A percentile compares a stretch with the other conserved stretches of the same genome.
Conservation (phyloP, 768 basidiomycete genomes). For the Termitomyces titanicus region DNA sequence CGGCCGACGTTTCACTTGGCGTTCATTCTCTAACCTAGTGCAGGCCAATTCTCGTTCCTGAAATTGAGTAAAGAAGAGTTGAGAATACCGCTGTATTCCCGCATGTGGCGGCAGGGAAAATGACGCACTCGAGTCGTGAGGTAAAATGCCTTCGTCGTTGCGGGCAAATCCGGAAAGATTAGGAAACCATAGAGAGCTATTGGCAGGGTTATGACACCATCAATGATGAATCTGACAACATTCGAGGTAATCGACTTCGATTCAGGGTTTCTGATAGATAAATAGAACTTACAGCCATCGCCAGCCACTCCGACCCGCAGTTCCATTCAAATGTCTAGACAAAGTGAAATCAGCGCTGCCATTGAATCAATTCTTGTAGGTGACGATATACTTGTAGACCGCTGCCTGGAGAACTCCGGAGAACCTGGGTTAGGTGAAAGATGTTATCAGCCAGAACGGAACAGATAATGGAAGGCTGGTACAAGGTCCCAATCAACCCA, state of each 20-base stretch:
- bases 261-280: not conserved
- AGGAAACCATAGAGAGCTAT: conserved; percentile 71
- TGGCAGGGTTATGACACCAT: conserved; percentile 68
- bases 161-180: conserved; percentile 69
- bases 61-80: not conserved
- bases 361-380: not conserved
- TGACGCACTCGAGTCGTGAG: conserved; percentile 48
- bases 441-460: not conserved
- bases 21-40: conserved; percentile 40
- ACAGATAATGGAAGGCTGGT: conserved; percentile 12
- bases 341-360: conserved; percentile 1
- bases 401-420: conserved; percentile 64
- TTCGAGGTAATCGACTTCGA: conserved; percentile 1
- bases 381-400: conserved; percentile 46
- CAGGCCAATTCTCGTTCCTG: conserved; percentile 56
- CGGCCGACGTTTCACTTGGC: conserved; percentile 37
- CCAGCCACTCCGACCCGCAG: conserved; percentile 57
- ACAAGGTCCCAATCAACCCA: conserved; percentile 61
- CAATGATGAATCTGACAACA: conserved; percentile 55
- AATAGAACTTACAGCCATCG: conserved; percentile 53
- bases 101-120: not conserved
- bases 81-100: conserved; percentile 4
- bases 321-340: conserved; percentile 50
- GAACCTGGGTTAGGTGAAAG: conserved; percentile 36
- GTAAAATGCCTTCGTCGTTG: conserved; percentile 61